Evolutionary conservation across 1,284 basidiomycete species (phyloP).

Genomic region (Phellinidium pouzarii): DNA sequence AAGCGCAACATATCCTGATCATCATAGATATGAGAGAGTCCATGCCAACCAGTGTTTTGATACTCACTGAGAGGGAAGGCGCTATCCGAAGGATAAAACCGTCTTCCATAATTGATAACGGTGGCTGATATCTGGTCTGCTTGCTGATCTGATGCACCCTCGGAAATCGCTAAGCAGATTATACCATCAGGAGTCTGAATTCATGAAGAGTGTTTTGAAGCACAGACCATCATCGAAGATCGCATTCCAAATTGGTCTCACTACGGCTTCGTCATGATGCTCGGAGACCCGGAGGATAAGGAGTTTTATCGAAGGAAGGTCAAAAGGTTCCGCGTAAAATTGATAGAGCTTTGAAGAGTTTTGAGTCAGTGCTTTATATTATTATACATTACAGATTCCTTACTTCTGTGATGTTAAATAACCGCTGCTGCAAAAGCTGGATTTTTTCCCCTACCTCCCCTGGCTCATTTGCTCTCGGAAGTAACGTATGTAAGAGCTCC

Average conservation of each 20-base stretch:
- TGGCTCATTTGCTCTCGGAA: slow-evolving; percentile 53
- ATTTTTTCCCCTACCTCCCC: slow-evolving; percentile 51
- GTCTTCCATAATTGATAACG: slow-evolving; percentile 41
- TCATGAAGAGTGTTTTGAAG: not conserved
- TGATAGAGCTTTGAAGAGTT: slow-evolving; percentile 65
- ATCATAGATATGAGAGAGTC: not conserved
- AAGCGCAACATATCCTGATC: slow-evolving; percentile 58
- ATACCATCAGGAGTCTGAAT: slow-evolving; percentile 2
- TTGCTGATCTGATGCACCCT: slow-evolving; percentile 13
- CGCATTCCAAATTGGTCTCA: slow-evolving; percentile 83
- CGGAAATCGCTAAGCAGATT: slow-evolving; percentile 9
- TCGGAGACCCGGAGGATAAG: slow-evolving; percentile 92
- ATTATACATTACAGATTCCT: slow-evolving; percentile 20
- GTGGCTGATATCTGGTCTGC: slow-evolving; percentile 10
- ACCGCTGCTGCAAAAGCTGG: slow-evolving; percentile 43
- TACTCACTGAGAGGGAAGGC: slow-evolving; percentile 79
- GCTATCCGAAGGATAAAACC: slow-evolving; percentile 87
- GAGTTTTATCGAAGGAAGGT: slow-evolving; percentile 79
- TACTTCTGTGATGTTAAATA: slow-evolving; percentile 71
- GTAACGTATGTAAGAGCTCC: slow-evolving; percentile 69
- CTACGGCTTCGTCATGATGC: slow-evolving; percentile 78
- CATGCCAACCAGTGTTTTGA: not conserved
- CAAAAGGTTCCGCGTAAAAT: slow-evolving; percentile 83
- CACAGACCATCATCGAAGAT: slow-evolving; percentile 75
- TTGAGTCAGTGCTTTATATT: slow-evolving; percentile 6